A percentile compares a stretch with the other conserved stretches of the same genome.
These are phyloP conservation scores for Urostyla sp. DNA, from an alignment of 73 alveolate species.

Conservation along the genomic window DNA sequence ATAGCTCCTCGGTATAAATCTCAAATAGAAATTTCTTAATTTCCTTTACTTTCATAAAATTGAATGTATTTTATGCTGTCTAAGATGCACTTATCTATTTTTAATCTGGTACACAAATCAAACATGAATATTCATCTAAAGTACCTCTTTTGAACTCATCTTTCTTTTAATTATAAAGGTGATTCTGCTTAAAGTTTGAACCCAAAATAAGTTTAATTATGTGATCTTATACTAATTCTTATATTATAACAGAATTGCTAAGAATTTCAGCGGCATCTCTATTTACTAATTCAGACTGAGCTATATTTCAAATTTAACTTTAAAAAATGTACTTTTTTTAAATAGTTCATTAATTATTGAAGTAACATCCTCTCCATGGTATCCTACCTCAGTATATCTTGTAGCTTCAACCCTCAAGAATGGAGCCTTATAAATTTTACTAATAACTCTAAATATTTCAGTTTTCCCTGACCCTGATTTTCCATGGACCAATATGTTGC, in stretches of 20 bases:
- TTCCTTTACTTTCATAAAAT: constrained; percentile 29
- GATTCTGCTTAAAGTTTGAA: constrained; percentile 46
- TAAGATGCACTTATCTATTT: neutral
- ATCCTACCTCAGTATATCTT: constrained; percentile 86
- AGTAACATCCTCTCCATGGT: constrained; percentile 83
- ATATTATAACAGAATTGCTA: constrained; percentile 5
- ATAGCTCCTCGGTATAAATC: constrained; percentile 48
- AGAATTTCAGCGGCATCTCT: constrained; percentile 47
- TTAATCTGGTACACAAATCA: constrained; percentile 31
- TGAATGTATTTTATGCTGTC: constrained; percentile 21
- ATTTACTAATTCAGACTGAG: constrained; percentile 46
- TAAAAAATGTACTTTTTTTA: constrained; percentile 39
- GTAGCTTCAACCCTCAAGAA: constrained; percentile 89
- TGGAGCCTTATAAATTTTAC: constrained; percentile 80
- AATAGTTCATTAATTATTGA: constrained; percentile 70
- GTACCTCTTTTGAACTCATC: constrained; percentile 52
- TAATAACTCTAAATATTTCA: constrained; percentile 80
- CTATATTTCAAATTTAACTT: neutral
- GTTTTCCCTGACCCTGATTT: constrained; percentile 87
- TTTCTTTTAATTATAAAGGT: constrained; percentile 22
- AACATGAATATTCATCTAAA: constrained; percentile 61
- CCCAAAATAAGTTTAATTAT: constrained; percentile 68
- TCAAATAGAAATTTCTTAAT: constrained; percentile 32
- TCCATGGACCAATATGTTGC: constrained; percentile 77
- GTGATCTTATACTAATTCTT: constrained; percentile 40